Conservation (phyloP, 2,329 filamentous ascomycete genomes). For the Capronia coronata region DNA sequence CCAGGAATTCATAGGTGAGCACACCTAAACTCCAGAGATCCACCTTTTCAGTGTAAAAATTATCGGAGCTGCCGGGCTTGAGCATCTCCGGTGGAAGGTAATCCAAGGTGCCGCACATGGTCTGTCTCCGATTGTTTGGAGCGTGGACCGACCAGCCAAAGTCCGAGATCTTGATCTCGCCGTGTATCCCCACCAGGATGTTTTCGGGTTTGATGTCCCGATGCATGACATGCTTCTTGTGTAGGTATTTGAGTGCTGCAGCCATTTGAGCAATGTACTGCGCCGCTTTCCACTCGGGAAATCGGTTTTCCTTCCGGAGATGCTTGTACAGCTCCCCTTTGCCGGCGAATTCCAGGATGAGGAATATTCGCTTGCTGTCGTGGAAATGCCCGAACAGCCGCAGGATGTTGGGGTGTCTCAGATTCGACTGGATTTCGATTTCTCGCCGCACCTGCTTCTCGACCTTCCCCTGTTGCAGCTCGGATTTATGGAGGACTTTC, state of each 20-base stretch:
- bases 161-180: slow-evolving; percentile 97
- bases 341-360: slow-evolving; percentile 80
- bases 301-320: slow-evolving; percentile 67
- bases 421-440: slow-evolving; percentile 83
- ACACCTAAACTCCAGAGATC: slow-evolving; percentile 95
- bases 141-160: slow-evolving; percentile 99
- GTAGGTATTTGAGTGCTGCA: slow-evolving; percentile 79
- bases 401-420: slow-evolving; percentile 78
- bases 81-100: slow-evolving; percentile 99
- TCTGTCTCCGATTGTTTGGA: slow-evolving; percentile 85
- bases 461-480: slow-evolving; percentile 71
- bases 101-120: slow-evolving; percentile 94
- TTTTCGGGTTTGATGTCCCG: slow-evolving; percentile 97
- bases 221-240: slow-evolving; percentile 97
- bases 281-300: slow-evolving; percentile 78
- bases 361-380: slow-evolving; percentile 78
- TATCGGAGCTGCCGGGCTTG: slow-evolving; percentile 69
- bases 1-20: slow-evolving; percentile 90
- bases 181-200: slow-evolving; percentile 90
- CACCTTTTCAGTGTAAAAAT: slow-evolving; percentile 90
- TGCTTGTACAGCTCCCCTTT: slow-evolving; percentile 87
- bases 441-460: slow-evolving; percentile 83
- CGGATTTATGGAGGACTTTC: slow-evolving; percentile 79
- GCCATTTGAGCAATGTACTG: slow-evolving; percentile 88
- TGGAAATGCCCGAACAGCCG: slow-evolving; percentile 83